These are phyloP conservation scores for Globisporangium middletonii DNA, from an alignment of 352 stramenopile genomes.

Conservation along the genomic window DNA sequence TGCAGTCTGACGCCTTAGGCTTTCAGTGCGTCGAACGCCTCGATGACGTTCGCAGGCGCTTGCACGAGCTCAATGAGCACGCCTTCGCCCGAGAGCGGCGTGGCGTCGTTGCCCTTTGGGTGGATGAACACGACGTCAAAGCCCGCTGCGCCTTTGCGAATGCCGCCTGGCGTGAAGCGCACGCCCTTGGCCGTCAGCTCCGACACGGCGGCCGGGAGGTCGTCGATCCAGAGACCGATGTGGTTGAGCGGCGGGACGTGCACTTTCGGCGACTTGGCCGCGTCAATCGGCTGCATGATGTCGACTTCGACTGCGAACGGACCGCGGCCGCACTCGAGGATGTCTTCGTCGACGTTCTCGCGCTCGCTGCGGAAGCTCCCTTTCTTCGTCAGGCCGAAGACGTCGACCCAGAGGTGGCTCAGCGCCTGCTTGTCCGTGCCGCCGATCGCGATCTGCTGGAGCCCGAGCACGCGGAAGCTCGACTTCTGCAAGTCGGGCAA, in stretches of 20 bases:
- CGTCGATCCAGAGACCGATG: conserved; percentile 97
- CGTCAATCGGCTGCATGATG: conserved; percentile 97
- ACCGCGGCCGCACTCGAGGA: conserved; percentile 89
- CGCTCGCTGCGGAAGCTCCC: conserved; percentile 71
- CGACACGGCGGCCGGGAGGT: conserved; percentile 88
- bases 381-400: conserved; percentile 71
- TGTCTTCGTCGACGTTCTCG: conserved; percentile 99
- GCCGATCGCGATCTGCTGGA: conserved; percentile 98
- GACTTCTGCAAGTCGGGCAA: conserved; percentile 23
- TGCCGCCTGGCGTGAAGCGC: conserved; percentile 96
- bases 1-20: conserved; percentile 3
- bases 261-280: conserved; percentile 90
- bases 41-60: conserved; percentile 89
- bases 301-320: conserved; percentile 95
- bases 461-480: conserved; percentile 92
- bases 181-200: conserved; percentile 91
- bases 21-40: conserved; percentile 61
- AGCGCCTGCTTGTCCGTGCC: conserved; percentile 85
- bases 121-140: conserved; percentile 99
- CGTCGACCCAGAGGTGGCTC: conserved; percentile 80
- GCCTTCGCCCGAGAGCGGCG: conserved; percentile 89
- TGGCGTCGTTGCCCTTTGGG: conserved; percentile 93
- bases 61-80: conserved; percentile 98
- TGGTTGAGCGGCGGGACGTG: conserved; percentile 97
- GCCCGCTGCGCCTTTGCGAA: conserved; percentile 95